Conservation (phyloP, 2,329 filamentous ascomycete species). For the Ophiostoma sp. region DNA sequence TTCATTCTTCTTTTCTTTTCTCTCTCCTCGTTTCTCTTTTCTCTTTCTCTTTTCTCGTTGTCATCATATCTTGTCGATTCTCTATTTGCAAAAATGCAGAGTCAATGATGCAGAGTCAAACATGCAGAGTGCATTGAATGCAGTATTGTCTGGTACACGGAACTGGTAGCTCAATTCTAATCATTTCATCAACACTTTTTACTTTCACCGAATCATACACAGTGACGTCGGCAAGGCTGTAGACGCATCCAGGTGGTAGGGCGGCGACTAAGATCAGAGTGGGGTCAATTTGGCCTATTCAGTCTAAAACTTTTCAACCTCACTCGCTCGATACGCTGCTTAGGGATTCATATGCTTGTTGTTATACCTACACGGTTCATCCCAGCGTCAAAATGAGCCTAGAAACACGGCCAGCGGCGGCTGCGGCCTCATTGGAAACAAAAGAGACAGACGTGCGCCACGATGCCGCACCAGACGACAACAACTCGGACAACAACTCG, state of each 20-base stretch:
- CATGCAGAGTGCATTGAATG: neutral
- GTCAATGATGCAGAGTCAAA: too few species aligned
- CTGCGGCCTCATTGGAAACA: neutral
- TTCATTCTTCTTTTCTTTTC: neutral
- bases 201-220: neutral
- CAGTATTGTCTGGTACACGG: neutral
- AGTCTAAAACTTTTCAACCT: neutral
- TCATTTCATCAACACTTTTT: neutral
- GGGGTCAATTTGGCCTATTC: neutral
- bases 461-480: neutral
- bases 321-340: neutral
- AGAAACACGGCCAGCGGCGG: neutral
- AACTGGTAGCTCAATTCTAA: neutral
- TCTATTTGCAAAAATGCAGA: too few species aligned
- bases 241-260: neutral
- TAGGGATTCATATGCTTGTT: neutral
- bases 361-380: neutral
- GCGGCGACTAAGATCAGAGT: neutral
- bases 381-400: neutral
- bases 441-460: neutral
- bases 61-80: too few species aligned
- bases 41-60: too few species aligned
- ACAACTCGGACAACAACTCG: conserved; percentile 30
- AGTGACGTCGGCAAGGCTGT: neutral
- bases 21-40: neutral